Evolutionary conservation across 1,139 yeast genomes (phyloP), one percentile per base, ranked within the genome.

Genomic region (Geotrichum australiense): DNA sequence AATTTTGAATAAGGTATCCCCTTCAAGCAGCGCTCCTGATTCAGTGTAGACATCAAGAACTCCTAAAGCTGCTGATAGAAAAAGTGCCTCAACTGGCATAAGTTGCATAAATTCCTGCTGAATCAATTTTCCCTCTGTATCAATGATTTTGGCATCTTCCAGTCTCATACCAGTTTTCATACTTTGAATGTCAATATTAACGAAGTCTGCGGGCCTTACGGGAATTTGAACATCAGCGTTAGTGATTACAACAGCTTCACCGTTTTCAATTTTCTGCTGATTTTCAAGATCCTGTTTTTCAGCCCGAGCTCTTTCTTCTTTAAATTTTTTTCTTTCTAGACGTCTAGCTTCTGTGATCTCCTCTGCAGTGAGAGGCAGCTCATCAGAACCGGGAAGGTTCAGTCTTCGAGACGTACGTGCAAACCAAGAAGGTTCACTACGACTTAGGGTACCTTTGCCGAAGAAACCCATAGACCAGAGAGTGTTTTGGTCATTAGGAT

Each of bases 361-460:
- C 62, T 91, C 98, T 42, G 80, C 68, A 8, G 77, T 70, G 42
- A 62, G 43, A 43, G 63, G 48, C 7, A 52, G 43, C 15, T 53
- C 50, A 7, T 60, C 63, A 15, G 63, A 65, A 3, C 61, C 59
- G 23, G 67, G 66, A 10, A 66, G 57, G 10, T 69, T 71, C 12
- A 71, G 62, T 40, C 81, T 68, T 38, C 82, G 65, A 23, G 71
- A 65, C 1, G 85, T 78, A 42, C 97, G 71, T 11, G 68, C 68
- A 35, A 60, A 63, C 97, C 97, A 91, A 0, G 95, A 78, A 0
- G 98, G 96, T 54, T 91, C 96, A 46, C 94, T 82, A 50, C 99
- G 69, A 26, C 95, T 83, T 39, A 87, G 65, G 3, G 76, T 72
- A 2, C 98, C 99, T 54, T 91, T 91, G 7, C 99, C 99, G 57